phyloP scores from a whole-genome alignment of 805 yeast species.

The Cyberlindnera sargentensis region DNA sequence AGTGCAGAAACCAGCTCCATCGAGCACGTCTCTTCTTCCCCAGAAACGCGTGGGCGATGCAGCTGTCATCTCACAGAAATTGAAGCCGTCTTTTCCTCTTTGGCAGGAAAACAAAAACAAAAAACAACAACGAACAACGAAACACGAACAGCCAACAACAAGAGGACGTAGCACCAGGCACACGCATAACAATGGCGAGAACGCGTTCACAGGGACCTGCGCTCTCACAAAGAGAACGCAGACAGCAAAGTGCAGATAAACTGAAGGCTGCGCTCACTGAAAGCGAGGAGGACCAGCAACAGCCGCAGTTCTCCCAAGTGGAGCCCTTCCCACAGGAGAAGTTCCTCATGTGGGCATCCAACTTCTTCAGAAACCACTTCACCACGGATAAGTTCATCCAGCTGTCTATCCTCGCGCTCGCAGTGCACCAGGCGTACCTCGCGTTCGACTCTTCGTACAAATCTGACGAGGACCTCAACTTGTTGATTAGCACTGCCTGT shows the following conservation, averaged over 20 bases:
- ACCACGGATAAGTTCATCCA: slow-evolving; percentile 22
- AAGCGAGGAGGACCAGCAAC: slow-evolving; percentile 4
- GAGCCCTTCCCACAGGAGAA: slow-evolving; percentile 18
- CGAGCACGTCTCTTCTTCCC: neutral
- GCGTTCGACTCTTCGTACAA: slow-evolving; percentile 7
- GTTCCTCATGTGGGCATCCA: slow-evolving; percentile 12
- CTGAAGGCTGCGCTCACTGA: slow-evolving; percentile 3
- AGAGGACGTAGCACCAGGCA: neutral
- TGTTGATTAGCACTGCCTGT: slow-evolving; percentile 18
- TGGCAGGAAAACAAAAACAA: too few relatives aligned
- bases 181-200: slow-evolving; percentile 5
- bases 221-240: slow-evolving; percentile 20
- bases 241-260: slow-evolving; percentile 5
- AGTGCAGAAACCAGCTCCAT: neutral
- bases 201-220: slow-evolving; percentile 12
- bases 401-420: slow-evolving; percentile 18
- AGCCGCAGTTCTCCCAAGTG: neutral
- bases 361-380: slow-evolving; percentile 14
- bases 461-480: slow-evolving; percentile 12
- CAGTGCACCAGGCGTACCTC: slow-evolving; percentile 18
- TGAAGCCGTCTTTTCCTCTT: too few relatives aligned
- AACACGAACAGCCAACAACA: neutral
- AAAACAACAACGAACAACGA: too few relatives aligned
- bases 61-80: too few relatives aligned
- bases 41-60: neutral